Conservation (phyloP, 352 stramenopile species). For the Phytophthora crassamura region DNA sequence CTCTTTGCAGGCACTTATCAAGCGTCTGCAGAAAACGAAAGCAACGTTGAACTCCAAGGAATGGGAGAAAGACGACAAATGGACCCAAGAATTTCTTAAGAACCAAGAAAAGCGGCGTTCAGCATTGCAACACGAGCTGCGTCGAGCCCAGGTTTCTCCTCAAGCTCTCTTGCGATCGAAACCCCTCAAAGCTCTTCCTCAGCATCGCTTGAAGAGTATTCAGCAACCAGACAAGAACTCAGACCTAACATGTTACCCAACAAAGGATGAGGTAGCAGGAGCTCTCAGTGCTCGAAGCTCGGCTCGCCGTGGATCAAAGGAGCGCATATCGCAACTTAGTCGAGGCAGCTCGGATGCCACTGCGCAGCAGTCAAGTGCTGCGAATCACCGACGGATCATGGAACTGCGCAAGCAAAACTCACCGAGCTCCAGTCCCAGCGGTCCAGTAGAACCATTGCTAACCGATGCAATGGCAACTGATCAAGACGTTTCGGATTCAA, state of each 20-base stretch:
- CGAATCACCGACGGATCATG: constrained; percentile 68
- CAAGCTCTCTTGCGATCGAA: constrained; percentile 44
- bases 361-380: constrained; percentile 38
- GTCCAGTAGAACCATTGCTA: background rate
- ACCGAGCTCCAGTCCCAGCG: background rate
- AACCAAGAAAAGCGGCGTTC: constrained; percentile 59
- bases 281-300: constrained; percentile 14
- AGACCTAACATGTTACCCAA: background rate
- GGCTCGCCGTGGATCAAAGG: constrained; percentile 20
- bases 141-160: constrained; percentile 49
- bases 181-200: constrained; percentile 33
- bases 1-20: constrained; percentile 47
- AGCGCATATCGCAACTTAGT: background rate
- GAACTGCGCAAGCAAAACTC: constrained; percentile 54
- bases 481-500: background rate
- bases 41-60: constrained; percentile 69
- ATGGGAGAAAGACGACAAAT: constrained; percentile 78
- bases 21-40: constrained; percentile 71
- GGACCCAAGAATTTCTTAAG: constrained; percentile 73
- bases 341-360: background rate
- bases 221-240: constrained; percentile 17
- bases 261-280: constrained; percentile 3
- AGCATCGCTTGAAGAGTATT: constrained; percentile 14
- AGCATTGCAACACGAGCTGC: constrained; percentile 62
- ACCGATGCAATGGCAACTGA: background rate